Evolutionary conservation across 1,284 basidiomycete genomes (phyloP).

Genomic region (Puccinia coronata): DNA sequence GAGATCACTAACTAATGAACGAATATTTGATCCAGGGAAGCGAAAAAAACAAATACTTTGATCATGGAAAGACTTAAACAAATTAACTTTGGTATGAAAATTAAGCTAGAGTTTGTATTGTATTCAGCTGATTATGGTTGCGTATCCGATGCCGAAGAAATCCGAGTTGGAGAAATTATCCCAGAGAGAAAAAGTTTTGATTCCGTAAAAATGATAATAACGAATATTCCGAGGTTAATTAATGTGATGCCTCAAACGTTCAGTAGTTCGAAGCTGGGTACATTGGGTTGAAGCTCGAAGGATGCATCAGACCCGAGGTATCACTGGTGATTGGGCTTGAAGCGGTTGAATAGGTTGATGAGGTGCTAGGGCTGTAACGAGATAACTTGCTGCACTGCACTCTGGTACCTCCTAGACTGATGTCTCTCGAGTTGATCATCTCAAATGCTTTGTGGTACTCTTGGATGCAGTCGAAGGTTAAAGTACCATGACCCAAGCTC

Average conservation of each 20-base stretch:
- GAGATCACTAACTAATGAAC: neutral
- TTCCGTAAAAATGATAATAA: neutral
- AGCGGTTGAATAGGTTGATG: neutral
- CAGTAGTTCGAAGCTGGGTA: neutral
- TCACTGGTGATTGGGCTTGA: slow-evolving; percentile 15
- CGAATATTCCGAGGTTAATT: neutral
- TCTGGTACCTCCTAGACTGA: slow-evolving; percentile 23
- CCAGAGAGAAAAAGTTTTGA: neutral
- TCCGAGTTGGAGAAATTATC: neutral
- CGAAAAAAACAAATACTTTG: neutral
- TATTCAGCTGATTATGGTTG: neutral
- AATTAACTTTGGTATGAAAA: neutral
- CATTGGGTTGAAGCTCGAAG: slow-evolving; percentile 6
- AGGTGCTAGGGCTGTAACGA: neutral
- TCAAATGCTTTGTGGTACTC: slow-evolving; percentile 33
- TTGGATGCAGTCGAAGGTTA: slow-evolving; percentile 25
- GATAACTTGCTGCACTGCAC: slow-evolving; percentile 24
- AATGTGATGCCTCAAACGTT: neutral
- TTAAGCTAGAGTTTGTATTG: neutral
- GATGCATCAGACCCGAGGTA: neutral
- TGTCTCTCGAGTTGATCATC: slow-evolving; percentile 16
- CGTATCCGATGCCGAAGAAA: neutral
- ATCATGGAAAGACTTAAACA: neutral
- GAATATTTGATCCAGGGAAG: neutral
- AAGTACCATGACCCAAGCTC: slow-evolving; percentile 38